Conservation (phyloP, 2,329 filamentous ascomycete genomes). For the Fusarium anguioides region DNA sequence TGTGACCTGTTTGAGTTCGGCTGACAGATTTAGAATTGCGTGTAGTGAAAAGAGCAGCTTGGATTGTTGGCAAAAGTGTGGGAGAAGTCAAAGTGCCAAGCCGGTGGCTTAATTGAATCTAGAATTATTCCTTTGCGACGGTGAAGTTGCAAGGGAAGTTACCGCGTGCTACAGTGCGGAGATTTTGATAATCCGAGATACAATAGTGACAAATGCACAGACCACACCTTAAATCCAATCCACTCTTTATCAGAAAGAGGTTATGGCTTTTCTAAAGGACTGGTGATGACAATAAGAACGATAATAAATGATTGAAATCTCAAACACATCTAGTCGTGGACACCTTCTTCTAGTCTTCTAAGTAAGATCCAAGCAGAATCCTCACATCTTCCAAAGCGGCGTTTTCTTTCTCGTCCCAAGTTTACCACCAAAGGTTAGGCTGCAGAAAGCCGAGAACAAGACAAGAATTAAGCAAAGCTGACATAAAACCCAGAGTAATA, state of each 20-base stretch:
- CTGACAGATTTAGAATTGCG: not conserved
- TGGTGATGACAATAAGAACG: too few species aligned
- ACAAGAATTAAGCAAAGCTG: too few species aligned
- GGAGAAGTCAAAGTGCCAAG: not conserved
- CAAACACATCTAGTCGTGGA: too few species aligned
- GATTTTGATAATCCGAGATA: conserved; percentile 41
- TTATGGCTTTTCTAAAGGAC: too few species aligned
- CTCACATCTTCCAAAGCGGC: too few species aligned
- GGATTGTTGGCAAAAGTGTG: not conserved
- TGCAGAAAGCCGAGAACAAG: too few species aligned
- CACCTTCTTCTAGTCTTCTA: too few species aligned
- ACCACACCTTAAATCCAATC: conserved; percentile 51
- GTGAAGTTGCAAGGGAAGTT: conserved; percentile 22
- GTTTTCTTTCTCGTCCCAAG: too few species aligned
- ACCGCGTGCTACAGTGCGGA: conserved; percentile 14
- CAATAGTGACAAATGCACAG: conserved; percentile 39
- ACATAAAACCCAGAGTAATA: too few species aligned
- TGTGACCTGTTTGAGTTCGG: not conserved
- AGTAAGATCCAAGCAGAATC: too few species aligned
- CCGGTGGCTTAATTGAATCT: conserved; percentile 3
- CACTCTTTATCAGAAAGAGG: not conserved
- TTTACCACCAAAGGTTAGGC: too few species aligned
- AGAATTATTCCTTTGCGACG: conserved; percentile 12
- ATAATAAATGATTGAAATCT: too few species aligned
- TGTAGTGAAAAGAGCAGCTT: not conserved